phyloP scores from a whole-genome alignment of 2,329 filamentous ascomycete species.

The Trichophyton rubrum region DNA sequence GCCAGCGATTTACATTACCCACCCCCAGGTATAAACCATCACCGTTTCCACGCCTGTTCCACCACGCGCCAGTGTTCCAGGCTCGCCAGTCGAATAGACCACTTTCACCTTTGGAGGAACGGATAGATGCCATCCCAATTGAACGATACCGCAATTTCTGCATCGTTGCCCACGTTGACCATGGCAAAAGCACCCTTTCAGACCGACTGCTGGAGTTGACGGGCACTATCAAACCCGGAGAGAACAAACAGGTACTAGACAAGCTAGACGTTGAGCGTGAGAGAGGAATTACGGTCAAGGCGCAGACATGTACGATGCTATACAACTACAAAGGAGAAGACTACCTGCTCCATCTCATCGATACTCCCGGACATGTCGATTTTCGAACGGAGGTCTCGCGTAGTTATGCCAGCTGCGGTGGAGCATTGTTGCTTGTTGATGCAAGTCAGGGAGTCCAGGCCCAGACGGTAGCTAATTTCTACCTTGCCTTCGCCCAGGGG shows the following conservation, averaged over 20 bases:
- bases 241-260: slow-evolving; percentile 91
- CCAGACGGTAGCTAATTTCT: slow-evolving; percentile 97
- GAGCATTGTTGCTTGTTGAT: slow-evolving; percentile 83
- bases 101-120: slow-evolving; percentile 44
- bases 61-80: slow-evolving; percentile 16
- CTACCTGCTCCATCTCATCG: slow-evolving; percentile 87
- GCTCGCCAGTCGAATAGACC: slow-evolving; percentile 17
- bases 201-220: slow-evolving; percentile 89
- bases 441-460: slow-evolving; percentile 94
- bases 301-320: slow-evolving; percentile 96
- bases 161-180: slow-evolving; percentile 96
- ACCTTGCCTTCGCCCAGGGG: slow-evolving; percentile 87
- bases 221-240: slow-evolving; percentile 74
- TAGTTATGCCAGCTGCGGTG: slow-evolving; percentile 91
- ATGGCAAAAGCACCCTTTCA: slow-evolving; percentile 93
- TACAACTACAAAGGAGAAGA: slow-evolving; percentile 77
- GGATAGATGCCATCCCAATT: slow-evolving; percentile 41
- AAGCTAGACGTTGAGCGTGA: slow-evolving; percentile 95
- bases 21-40: slow-evolving; percentile 14
- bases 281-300: slow-evolving; percentile 95
- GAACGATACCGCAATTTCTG: slow-evolving; percentile 75
- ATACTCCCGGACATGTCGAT: slow-evolving; percentile 95
- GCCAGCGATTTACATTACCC: slow-evolving; percentile 17
- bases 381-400: slow-evolving; percentile 92
- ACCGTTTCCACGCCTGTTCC: slow-evolving; percentile 20